phyloP scores from a whole-genome alignment of 108 stramenopile genomes.

The Craspedostauros australis region DNA sequence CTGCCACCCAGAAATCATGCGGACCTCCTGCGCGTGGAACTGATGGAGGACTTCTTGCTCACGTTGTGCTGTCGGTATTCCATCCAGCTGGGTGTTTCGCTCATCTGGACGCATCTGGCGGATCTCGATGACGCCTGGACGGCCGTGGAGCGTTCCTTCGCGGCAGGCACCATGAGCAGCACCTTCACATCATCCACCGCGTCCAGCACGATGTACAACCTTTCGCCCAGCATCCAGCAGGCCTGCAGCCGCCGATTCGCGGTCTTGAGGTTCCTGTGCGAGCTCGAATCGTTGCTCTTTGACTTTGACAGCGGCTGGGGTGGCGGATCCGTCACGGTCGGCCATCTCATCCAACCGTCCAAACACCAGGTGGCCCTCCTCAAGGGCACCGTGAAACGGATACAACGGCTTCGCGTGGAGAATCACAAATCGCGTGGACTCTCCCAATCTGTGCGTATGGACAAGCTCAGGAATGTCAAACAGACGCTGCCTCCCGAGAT shows the following conservation, averaged over 20 bases:
- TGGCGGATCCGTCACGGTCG: slow-evolving; percentile 70
- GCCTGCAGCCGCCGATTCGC: slow-evolving; percentile 65
- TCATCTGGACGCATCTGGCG: slow-evolving; percentile 80
- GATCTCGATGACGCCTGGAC: slow-evolving; percentile 80
- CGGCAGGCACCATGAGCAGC: background rate
- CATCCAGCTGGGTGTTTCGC: slow-evolving; percentile 71
- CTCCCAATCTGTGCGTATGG: slow-evolving; percentile 58
- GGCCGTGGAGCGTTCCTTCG: background rate
- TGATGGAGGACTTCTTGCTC: slow-evolving; percentile 83
- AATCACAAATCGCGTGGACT: slow-evolving; percentile 20
- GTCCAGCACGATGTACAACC: slow-evolving; percentile 1
- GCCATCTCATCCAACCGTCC: slow-evolving; percentile 58
- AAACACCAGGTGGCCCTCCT: slow-evolving; percentile 62
- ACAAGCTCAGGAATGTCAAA: slow-evolving; percentile 29
- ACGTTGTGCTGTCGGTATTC: slow-evolving; percentile 63
- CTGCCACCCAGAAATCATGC: slow-evolving; percentile 57
- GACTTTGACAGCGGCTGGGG: slow-evolving; percentile 82
- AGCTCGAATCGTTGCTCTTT: slow-evolving; percentile 76
- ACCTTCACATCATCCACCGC: too few species aligned
- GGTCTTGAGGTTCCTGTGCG: slow-evolving; percentile 74
- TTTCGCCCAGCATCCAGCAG: slow-evolving; percentile 20
- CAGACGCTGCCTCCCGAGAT: slow-evolving; percentile 15
- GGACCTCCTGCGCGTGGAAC: slow-evolving; percentile 59
- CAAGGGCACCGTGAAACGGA: slow-evolving; percentile 41
- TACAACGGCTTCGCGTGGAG: slow-evolving; percentile 43